phyloP scores from a whole-genome alignment of 2,329 filamentous ascomycete genomes.

The Calonectria crousiana region DNA sequence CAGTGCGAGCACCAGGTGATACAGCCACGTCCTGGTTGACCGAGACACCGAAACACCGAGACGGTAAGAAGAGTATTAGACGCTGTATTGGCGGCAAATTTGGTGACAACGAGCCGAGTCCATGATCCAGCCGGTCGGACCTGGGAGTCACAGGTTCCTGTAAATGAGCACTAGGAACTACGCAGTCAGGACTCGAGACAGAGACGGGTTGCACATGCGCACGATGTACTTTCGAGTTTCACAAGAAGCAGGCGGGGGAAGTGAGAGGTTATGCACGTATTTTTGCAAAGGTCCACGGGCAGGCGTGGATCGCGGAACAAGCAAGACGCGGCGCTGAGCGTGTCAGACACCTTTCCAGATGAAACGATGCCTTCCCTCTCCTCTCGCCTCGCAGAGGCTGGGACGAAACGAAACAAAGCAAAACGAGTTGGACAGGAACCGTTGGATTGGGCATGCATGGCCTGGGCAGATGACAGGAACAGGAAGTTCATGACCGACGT shows the following conservation, averaged over 20 bases:
- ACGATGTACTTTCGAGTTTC: conserved; percentile 9
- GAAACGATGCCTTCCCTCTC: neutral
- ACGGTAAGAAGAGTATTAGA: neutral
- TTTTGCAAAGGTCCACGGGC: neutral
- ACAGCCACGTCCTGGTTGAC: neutral
- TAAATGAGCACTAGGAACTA: neutral
- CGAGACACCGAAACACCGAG: neutral
- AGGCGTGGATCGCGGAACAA: neutral
- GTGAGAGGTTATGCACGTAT: neutral
- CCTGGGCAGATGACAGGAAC: neutral
- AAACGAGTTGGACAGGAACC: conserved; percentile 6
- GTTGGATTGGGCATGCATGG: neutral
- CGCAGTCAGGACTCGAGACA: neutral
- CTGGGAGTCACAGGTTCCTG: neutral
- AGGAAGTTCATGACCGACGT: conserved; percentile 7
- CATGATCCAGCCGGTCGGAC: conserved; percentile 2
- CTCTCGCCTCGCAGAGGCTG: neutral
- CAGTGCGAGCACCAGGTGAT: neutral
- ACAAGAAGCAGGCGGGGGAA: neutral
- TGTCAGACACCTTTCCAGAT: conserved; percentile 11
- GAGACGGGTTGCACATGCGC: neutral
- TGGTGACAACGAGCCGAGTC: neutral
- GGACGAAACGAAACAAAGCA: conserved; percentile 22
- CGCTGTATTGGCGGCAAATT: neutral
- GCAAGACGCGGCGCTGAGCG: neutral